phyloP scores from a whole-genome alignment of 768 basidiomycete species.

The Hericium coralloides region DNA sequence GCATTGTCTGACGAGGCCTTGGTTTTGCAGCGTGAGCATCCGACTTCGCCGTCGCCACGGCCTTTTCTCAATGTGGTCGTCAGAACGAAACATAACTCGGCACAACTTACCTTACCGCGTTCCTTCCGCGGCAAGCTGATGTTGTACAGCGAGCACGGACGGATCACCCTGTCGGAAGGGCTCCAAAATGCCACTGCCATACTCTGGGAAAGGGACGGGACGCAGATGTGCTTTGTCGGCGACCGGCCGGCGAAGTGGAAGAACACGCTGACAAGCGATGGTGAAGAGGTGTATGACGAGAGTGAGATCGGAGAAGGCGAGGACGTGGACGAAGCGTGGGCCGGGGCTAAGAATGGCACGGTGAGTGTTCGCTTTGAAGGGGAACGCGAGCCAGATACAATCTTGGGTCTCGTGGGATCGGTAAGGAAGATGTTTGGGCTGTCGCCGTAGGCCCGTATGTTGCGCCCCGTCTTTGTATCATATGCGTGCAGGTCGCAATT shows the following conservation, averaged over 20 bases:
- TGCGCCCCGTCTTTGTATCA: background rate
- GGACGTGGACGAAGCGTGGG: background rate
- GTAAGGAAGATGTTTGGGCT: background rate
- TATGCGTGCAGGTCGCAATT: no score
- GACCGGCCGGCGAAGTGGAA: background rate
- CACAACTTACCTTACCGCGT: background rate
- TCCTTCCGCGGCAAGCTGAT: background rate
- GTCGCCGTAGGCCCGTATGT: background rate
- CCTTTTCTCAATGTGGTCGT: background rate
- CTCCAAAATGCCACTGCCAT: background rate
- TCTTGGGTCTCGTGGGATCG: background rate
- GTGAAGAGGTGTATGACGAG: background rate
- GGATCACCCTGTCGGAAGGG: background rate
- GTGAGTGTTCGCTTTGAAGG: background rate
- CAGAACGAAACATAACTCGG: background rate
- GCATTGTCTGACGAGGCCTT: no score
- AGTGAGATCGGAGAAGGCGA: background rate
- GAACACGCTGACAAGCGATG: background rate
- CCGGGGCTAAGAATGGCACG: background rate
- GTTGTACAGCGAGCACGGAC: background rate
- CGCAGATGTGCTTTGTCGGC: background rate
- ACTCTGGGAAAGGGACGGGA: background rate
- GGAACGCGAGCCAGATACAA: background rate
- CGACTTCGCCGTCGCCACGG: background rate
- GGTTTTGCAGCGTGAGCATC: background rate